Percentiles rank a stretch among this genome's conserved stretches.
phyloP scores from a whole-genome alignment of 2,329 filamentous ascomycete genomes.

The Diaporthe ilicicola region DNA sequence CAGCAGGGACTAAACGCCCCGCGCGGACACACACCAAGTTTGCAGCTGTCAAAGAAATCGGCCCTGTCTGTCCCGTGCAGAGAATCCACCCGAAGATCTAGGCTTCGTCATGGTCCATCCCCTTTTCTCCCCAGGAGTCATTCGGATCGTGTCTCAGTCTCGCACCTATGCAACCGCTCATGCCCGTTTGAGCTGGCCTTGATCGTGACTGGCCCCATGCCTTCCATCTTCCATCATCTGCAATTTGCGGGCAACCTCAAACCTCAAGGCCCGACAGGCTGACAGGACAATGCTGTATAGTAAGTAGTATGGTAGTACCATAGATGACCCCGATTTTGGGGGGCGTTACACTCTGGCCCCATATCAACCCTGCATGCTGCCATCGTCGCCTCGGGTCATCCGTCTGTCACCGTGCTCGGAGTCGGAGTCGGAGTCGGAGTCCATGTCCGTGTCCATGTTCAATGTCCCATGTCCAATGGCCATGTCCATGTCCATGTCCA shows the following conservation, averaged over 20 bases:
- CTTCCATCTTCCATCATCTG: not conserved
- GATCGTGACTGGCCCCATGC: not conserved
- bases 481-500: not conserved
- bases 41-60: not conserved
- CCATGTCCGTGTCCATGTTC: not conserved
- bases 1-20: not conserved
- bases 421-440: not conserved
- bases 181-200: not conserved
- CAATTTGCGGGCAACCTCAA: not conserved
- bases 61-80: not conserved
- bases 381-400: not conserved
- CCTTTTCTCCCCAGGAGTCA: not conserved
- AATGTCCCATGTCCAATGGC: not conserved
- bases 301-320: too few species aligned
- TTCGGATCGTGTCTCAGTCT: not conserved
- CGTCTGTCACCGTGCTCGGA: not conserved
- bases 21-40: not conserved
- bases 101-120: not conserved
- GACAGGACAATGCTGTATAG: not conserved
- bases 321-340: not conserved
- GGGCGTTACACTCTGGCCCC: not conserved
- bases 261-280: not conserved
- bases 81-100: not conserved
- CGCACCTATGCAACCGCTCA: constrained; percentile 2
- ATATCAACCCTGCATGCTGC: not conserved